These are phyloP conservation scores for Ceratobasidium sp. DNA, from an alignment of 1,284 basidiomycete genomes.

Conservation along the genomic window DNA sequence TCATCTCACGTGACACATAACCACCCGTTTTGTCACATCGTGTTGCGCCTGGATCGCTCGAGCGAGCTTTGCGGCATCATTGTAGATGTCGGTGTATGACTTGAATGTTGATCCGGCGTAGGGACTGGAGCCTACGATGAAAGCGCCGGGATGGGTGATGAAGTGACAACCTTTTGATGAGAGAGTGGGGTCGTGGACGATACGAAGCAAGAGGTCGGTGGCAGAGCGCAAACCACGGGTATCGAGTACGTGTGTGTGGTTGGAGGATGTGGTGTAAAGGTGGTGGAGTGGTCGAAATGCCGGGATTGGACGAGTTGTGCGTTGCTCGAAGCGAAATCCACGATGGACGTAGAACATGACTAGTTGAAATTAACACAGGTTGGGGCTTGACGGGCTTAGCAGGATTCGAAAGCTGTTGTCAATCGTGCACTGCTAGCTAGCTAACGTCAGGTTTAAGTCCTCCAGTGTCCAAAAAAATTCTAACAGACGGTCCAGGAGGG, in stretches of 20 bases:
- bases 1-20: conserved; percentile 23
- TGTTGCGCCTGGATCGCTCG: not conserved
- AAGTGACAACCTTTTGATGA: not conserved
- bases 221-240: not conserved
- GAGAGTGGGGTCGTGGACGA: not conserved
- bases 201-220: not conserved
- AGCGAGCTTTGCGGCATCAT: not conserved
- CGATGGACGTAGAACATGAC: too few relatives aligned
- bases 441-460: too few relatives aligned
- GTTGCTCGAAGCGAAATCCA: too few relatives aligned
- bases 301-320: too few relatives aligned
- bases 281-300: too few relatives aligned
- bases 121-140: not conserved
- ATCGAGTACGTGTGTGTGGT: not conserved
- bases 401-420: too few relatives aligned
- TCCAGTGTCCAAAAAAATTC: too few relatives aligned
- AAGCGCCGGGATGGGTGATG: not conserved
- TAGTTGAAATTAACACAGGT: too few relatives aligned
- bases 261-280: too few relatives aligned
- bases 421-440: too few relatives aligned
- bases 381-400: too few relatives aligned
- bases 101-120: not conserved
- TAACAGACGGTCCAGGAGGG: too few relatives aligned
- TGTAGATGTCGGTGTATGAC: not conserved
- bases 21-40: not conserved